Percentiles rank a stretch among this genome's conserved stretches.
These are phyloP conservation scores for Sanghuangporus sanghuang DNA, from an alignment of 1,284 basidiomycete genomes.

Conservation along the genomic window DNA sequence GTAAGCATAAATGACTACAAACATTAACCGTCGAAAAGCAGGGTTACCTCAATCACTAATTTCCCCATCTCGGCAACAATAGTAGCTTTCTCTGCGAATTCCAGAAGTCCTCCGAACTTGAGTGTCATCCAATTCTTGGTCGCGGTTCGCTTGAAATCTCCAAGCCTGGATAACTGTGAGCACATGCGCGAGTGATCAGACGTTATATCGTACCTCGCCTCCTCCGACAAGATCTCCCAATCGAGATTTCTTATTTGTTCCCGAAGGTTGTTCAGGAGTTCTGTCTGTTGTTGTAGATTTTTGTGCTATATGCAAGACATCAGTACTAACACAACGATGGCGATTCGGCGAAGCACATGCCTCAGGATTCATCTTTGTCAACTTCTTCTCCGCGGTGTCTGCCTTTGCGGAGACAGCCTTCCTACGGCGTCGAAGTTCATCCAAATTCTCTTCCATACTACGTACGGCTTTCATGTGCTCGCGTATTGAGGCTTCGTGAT, in stretches of 20 bases:
- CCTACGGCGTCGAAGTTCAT: conserved; percentile 70
- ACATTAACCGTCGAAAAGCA: not conserved
- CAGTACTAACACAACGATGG: not conserved
- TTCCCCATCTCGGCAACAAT: conserved; percentile 83
- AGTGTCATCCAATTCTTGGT: conserved; percentile 72
- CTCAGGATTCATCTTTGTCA: conserved; percentile 87
- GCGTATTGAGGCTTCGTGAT: conserved; percentile 71
- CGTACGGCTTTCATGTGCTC: conserved; percentile 76
- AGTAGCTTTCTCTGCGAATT: conserved; percentile 81
- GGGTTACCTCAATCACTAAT: conserved; percentile 60
- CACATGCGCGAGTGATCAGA: not conserved
- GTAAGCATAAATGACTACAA: not conserved
- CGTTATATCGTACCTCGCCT: conserved; percentile 39
- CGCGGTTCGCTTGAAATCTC: conserved; percentile 80
- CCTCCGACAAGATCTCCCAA: conserved; percentile 80
- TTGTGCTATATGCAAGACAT: conserved; percentile 55
- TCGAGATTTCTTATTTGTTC: conserved; percentile 80
- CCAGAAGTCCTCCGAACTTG: conserved; percentile 86
- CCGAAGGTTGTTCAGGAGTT: conserved; percentile 66
- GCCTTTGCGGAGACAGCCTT: conserved; percentile 67
- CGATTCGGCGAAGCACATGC: conserved; percentile 17
- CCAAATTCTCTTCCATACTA: conserved; percentile 79
- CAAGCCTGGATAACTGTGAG: conserved; percentile 37
- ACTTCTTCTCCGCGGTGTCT: conserved; percentile 85
- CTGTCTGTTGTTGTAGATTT: conserved; percentile 73